Evolutionary conservation across 2,329 filamentous ascomycete genomes (phyloP).

Genomic region (Fusarium guadeloupense): DNA sequence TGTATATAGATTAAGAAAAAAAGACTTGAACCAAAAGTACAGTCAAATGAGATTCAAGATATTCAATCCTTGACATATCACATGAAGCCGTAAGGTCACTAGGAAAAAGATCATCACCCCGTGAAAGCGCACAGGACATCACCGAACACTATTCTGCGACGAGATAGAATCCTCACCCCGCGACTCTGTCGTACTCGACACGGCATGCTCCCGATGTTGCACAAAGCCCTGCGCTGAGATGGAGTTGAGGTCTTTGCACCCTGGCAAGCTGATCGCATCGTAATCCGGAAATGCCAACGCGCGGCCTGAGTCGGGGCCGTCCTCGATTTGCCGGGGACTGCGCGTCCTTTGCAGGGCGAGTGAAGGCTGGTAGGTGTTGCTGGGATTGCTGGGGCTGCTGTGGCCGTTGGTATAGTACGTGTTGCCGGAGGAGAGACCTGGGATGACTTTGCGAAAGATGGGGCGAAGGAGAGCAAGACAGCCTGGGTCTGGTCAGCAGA

Average conservation of each 20-base stretch:
- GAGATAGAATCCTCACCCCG: slow-evolving; percentile 16
- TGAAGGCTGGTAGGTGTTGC: slow-evolving; percentile 1
- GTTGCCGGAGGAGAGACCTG: too few species aligned
- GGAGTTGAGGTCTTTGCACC: slow-evolving; percentile 19
- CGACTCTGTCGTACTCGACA: slow-evolving; percentile 18
- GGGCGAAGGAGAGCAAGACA: slow-evolving; percentile 36
- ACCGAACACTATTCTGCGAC: slow-evolving; percentile 22
- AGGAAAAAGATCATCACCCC: not conserved
- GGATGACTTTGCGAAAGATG: slow-evolving; percentile 28
- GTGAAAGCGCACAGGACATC: slow-evolving; percentile 2
- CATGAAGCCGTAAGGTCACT: slow-evolving; percentile 2
- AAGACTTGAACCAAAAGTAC: not conserved
- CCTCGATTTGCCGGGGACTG: slow-evolving; percentile 6
- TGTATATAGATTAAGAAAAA: not conserved
- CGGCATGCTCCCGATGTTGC: slow-evolving; percentile 10
- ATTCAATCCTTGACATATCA: slow-evolving; percentile 11
- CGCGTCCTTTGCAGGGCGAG: slow-evolving; percentile 1
- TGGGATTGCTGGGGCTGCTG: slow-evolving; percentile 23
- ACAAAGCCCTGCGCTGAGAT: slow-evolving; percentile 10
- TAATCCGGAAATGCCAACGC: slow-evolving; percentile 21
- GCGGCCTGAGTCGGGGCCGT: slow-evolving; percentile 14
- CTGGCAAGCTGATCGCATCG: slow-evolving; percentile 34
- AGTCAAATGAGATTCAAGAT: slow-evolving; percentile 9
- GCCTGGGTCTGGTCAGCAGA: not conserved
- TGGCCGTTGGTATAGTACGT: slow-evolving; percentile 21